Evolutionary conservation across 495 filamentous ascomycete species (phyloP).

Genomic region (Diplogelasinospora grovesii): DNA sequence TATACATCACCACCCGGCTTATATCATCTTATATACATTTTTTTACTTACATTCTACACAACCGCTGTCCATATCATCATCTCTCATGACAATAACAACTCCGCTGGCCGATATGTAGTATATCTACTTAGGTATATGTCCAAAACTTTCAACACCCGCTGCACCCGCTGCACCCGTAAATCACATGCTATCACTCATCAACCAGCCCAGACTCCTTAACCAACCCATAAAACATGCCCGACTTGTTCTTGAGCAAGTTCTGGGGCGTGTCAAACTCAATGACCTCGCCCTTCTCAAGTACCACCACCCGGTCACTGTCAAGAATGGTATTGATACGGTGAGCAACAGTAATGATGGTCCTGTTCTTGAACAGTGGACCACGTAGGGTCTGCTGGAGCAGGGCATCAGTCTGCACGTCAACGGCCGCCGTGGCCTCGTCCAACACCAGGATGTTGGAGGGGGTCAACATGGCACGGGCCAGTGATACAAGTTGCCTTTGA

Average conservation of each 20-base stretch:
- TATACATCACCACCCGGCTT: too few species aligned
- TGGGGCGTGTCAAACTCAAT: slow-evolving; percentile 42
- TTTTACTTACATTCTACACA: too few species aligned
- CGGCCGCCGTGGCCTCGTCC: slow-evolving; percentile 94
- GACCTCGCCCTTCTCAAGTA: slow-evolving; percentile 60
- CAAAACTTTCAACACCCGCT: neutral
- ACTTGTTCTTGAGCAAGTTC: slow-evolving; percentile 35
- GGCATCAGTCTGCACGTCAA: slow-evolving; percentile 91
- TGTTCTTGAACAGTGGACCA: slow-evolving; percentile 65
- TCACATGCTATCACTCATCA: slow-evolving; percentile 19
- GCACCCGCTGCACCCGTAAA: neutral
- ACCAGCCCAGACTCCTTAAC: slow-evolving; percentile 44
- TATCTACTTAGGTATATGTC: too few species aligned
- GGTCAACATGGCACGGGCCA: slow-evolving; percentile 88
- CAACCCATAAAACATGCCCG: slow-evolving; percentile 38
- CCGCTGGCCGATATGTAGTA: too few species aligned
- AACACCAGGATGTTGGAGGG: slow-evolving; percentile 96
- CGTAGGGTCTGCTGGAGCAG: slow-evolving; percentile 65
- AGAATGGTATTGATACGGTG: slow-evolving; percentile 97
- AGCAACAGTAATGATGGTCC: slow-evolving; percentile 96
- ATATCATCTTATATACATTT: too few species aligned
- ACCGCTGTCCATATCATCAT: too few species aligned
- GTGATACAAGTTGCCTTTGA: slow-evolving; percentile 84
- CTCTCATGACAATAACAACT: neutral
- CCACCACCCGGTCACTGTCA: slow-evolving; percentile 84